Conservation (phyloP, 2,329 filamentous ascomycete genomes). For the Coniochaeta pulveracea region DNA sequence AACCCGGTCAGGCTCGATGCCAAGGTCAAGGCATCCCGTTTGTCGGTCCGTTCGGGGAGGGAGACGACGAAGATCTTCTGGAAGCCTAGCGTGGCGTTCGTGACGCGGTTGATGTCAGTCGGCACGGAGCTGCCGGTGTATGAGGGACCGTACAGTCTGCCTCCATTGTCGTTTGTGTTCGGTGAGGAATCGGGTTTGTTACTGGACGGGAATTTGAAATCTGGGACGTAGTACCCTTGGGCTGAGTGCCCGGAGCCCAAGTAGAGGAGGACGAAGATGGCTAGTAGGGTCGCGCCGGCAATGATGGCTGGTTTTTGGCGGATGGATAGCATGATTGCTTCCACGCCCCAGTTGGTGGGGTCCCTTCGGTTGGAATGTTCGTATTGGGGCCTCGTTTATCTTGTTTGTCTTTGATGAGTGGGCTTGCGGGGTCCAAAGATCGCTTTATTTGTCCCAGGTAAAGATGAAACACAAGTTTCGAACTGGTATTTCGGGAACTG, state of each 20-base stretch:
- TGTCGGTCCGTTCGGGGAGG: slow-evolving; percentile 5
- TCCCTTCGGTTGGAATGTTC: not conserved
- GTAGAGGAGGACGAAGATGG: not conserved
- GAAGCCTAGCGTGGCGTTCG: slow-evolving; percentile 9
- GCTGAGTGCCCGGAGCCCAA: not conserved
- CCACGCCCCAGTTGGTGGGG: not conserved
- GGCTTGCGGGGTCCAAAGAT: too few relatives aligned
- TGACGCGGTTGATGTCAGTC: slow-evolving; percentile 6
- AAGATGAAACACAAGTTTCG: too few relatives aligned
- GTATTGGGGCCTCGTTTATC: too few relatives aligned
- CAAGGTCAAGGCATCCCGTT: slow-evolving; percentile 6
- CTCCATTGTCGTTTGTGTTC: too few relatives aligned
- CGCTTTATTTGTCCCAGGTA: too few relatives aligned
- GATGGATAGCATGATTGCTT: slow-evolving; percentile 3
- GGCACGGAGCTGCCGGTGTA: slow-evolving; percentile 3
- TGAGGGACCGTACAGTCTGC: slow-evolving; percentile 1
- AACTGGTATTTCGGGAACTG: too few relatives aligned
- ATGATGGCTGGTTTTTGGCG: slow-evolving; percentile 1
- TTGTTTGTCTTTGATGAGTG: too few relatives aligned
- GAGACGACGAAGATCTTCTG: slow-evolving; percentile 7
- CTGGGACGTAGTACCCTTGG: not conserved
- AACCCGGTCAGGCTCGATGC: slow-evolving; percentile 9
- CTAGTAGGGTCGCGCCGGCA: not conserved
- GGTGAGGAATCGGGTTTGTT: not conserved
- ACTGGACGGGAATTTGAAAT: not conserved